Evolutionary conservation across 1,284 basidiomycete species (phyloP).

Genomic region (Erythrobasidium hasegawianum): DNA sequence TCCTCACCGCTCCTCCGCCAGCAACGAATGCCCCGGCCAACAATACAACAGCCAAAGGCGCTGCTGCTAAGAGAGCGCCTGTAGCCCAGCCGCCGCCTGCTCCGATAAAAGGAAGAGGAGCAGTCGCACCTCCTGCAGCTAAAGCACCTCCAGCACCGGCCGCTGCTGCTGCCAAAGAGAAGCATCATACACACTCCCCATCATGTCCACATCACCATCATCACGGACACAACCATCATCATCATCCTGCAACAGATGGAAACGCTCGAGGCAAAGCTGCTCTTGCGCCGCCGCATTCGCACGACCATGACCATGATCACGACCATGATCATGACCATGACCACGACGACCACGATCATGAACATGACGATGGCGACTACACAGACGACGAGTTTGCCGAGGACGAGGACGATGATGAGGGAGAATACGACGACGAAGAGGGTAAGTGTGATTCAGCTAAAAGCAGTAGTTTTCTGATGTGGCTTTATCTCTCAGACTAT

Average conservation of each 20-base stretch:
- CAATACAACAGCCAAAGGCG: conserved; percentile 1
- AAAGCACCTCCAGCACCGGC: conserved; percentile 19
- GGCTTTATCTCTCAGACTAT: conserved; percentile 50
- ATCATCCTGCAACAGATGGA: conserved; percentile 27
- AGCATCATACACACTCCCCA: conserved; percentile 42
- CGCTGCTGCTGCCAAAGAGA: conserved; percentile 29
- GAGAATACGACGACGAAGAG: conserved; percentile 60
- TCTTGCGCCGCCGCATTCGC: conserved; percentile 7
- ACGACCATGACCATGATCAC: conserved; percentile 41
- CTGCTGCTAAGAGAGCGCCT: not conserved
- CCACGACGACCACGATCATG: conserved; percentile 38
- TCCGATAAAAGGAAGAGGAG: not conserved
- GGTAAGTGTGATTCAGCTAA: conserved; percentile 51
- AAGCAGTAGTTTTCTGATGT: conserved; percentile 35
- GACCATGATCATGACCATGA: conserved; percentile 46
- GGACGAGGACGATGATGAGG: conserved; percentile 53
- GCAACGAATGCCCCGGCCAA: conserved; percentile 8
- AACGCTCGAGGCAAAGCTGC: conserved; percentile 22
- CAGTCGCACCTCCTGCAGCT: not conserved
- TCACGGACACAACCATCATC: conserved; percentile 35
- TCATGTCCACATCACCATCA: conserved; percentile 45
- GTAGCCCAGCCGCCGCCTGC: conserved; percentile 14
- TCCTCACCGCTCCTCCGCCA: conserved; percentile 20
- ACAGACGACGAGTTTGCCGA: conserved; percentile 56
- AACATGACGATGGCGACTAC: conserved; percentile 38